Evolutionary conservation across 306 rosid species (phyloP).

Genomic region (Cajanus cajan): DNA sequence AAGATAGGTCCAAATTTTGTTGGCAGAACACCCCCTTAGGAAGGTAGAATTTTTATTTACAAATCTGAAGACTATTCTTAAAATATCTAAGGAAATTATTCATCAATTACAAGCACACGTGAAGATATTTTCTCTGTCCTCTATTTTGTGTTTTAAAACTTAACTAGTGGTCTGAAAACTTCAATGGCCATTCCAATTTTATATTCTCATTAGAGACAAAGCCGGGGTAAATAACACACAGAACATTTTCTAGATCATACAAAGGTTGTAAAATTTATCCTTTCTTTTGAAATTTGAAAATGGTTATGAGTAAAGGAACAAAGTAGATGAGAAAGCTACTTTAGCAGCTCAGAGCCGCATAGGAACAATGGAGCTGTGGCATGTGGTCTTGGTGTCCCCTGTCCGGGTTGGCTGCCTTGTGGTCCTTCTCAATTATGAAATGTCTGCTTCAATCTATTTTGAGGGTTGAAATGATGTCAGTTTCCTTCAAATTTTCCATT

Average conservation of each 20-base stretch:
- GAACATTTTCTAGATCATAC: constrained; percentile 16
- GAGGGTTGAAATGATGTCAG: constrained; percentile 14
- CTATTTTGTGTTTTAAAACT: not conserved
- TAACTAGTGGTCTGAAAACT: not conserved
- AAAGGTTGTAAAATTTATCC: constrained; percentile 6
- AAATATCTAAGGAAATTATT: not conserved
- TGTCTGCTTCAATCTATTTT: constrained; percentile 49
- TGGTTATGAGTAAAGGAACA: constrained; percentile 45
- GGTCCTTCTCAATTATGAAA: constrained; percentile 40
- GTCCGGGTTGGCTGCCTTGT: constrained; percentile 28
- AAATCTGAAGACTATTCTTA: not conserved
- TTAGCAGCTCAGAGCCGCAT: constrained; percentile 33
- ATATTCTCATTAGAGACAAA: not conserved
- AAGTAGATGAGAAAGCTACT: constrained; percentile 45
- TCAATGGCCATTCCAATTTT: not conserved
- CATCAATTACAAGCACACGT: not conserved
- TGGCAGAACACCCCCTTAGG: not conserved
- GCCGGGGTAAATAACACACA: not conserved
- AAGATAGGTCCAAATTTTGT: constrained; percentile 14
- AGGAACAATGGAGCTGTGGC: constrained; percentile 35
- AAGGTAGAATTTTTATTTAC: not conserved
- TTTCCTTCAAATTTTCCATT: constrained; percentile 7
- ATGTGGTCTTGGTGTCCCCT: constrained; percentile 15
- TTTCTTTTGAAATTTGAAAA: constrained; percentile 33
- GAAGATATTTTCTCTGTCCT: not conserved